These are phyloP conservation scores for Aureobasidium sp. DNA, from an alignment of 2,329 filamentous ascomycete species.

Conservation along the genomic window DNA sequence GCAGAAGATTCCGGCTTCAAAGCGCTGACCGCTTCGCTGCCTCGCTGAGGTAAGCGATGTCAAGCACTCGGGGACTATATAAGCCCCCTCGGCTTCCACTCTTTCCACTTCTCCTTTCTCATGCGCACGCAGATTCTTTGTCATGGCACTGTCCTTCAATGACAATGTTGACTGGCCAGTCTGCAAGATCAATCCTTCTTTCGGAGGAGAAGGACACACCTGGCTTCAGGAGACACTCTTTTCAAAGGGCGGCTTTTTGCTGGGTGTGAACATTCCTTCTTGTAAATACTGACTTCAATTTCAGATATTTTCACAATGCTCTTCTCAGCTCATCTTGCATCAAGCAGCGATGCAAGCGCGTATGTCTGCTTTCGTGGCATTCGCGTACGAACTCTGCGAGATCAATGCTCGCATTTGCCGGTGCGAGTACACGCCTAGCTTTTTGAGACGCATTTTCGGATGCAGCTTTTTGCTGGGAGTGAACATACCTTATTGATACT, in stretches of 20 bases:
- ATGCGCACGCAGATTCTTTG: not conserved
- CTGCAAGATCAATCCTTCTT: not conserved
- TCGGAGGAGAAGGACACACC: not conserved
- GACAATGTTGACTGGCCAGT: not conserved
- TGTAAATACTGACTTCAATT: not conserved
- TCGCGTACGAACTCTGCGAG: not conserved
- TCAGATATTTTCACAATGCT: not conserved
- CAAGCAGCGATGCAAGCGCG: not conserved
- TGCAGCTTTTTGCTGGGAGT: not conserved
- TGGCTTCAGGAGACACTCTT: not conserved
- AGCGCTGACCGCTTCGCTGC: not conserved
- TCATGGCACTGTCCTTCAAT: not conserved
- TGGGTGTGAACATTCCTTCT: not conserved
- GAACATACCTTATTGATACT: not conserved
- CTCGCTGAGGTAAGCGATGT: not conserved
- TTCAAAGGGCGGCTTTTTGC: not conserved
- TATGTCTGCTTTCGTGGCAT: not conserved
- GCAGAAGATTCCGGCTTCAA: not conserved
- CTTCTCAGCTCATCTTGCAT: not conserved
- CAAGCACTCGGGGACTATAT: not conserved
- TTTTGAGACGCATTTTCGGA: not conserved
- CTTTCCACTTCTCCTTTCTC: not conserved
- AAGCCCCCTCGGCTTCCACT: not conserved
- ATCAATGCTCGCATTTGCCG: not conserved
- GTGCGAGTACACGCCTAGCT: not conserved